These are phyloP conservation scores for Trichoderma koningiopsis DNA, from an alignment of 2,329 filamentous ascomycete genomes.

Conservation along the genomic window DNA sequence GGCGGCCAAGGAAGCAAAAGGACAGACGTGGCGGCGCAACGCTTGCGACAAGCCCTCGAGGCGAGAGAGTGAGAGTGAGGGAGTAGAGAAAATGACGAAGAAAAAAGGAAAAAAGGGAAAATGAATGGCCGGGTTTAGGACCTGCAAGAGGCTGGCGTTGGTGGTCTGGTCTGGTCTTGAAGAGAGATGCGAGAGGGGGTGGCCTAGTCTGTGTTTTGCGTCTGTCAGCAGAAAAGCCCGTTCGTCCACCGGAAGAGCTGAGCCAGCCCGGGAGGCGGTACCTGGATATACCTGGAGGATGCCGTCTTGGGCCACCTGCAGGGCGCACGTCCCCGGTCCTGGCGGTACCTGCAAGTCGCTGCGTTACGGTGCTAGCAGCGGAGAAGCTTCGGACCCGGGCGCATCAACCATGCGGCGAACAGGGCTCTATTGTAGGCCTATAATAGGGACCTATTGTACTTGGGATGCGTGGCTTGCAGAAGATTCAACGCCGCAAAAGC, in stretches of 20 bases:
- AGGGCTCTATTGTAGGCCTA: neutral
- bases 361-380: neutral
- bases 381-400: constrained; percentile 11
- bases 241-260: neutral
- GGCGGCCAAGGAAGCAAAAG: neutral
- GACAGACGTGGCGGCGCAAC: neutral
- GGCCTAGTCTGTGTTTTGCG: constrained; percentile 15
- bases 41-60: neutral
- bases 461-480: neutral
- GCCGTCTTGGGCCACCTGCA: neutral
- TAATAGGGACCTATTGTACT: neutral
- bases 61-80: neutral
- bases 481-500: neutral
- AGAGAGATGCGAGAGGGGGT: constrained; percentile 14
- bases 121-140: constrained; percentile 16
- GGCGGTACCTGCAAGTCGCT: neutral
- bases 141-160: constrained; percentile 12
- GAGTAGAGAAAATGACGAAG: neutral
- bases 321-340: neutral
- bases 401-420: neutral
- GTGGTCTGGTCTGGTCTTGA: constrained; percentile 11
- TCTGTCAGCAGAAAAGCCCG: constrained; percentile 9
- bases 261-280: neutral
- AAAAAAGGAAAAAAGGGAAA: neutral
- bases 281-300: neutral